Conservation (phyloP, 139 green algal species). For the Chlamydomonas sp. region DNA sequence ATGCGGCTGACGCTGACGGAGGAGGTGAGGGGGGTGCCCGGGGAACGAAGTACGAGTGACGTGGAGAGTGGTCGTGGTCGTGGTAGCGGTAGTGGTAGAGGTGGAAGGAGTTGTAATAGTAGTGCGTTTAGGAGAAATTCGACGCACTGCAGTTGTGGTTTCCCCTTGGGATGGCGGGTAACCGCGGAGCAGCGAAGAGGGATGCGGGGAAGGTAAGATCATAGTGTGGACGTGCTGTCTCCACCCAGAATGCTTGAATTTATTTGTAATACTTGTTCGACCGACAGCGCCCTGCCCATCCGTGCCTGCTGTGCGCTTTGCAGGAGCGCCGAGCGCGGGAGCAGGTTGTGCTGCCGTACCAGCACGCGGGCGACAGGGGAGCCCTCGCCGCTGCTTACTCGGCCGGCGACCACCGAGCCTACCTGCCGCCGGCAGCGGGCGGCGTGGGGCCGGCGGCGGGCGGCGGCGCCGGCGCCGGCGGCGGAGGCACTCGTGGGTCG, state of each 20-base stretch:
- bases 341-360: conserved; percentile 77
- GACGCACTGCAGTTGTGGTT: too few relatives aligned
- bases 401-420: conserved; percentile 64
- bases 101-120: too few relatives aligned
- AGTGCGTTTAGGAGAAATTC: too few relatives aligned
- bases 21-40: conserved; percentile 37
- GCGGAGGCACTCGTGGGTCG: not conserved
- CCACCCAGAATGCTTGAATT: not conserved
- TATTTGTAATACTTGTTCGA: not conserved
- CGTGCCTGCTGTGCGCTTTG: not conserved
- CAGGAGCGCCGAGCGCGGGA: conserved; percentile 61
- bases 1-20: conserved; percentile 55
- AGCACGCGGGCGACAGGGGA: conserved; percentile 65
- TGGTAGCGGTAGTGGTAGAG: too few relatives aligned
- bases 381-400: conserved; percentile 28
- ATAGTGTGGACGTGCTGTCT: too few relatives aligned
- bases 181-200: too few relatives aligned
- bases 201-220: too few relatives aligned
- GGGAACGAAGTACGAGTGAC: too few relatives aligned
- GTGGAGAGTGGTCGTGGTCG: too few relatives aligned
- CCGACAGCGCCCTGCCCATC: not conserved
- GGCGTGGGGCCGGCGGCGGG: conserved; percentile 40
- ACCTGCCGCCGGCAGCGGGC: conserved; percentile 73
- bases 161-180: too few relatives aligned
- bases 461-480: not conserved